phyloP scores from a whole-genome alignment of 805 yeast genomes.

The Yarrowia divulgata region DNA sequence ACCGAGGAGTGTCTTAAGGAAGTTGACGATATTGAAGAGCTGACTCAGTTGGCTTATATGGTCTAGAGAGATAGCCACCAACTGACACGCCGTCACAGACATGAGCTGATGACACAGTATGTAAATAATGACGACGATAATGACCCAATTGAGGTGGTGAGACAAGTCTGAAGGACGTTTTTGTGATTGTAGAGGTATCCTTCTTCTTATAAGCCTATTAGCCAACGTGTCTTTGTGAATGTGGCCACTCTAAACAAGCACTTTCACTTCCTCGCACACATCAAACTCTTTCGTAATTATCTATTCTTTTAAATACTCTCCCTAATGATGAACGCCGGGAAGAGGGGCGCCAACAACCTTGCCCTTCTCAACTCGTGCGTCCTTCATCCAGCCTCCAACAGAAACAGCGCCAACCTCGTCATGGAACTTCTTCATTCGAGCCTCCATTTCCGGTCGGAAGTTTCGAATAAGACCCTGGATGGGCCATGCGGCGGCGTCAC shows the following conservation, averaged over 20 bases:
- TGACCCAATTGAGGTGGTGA: no score
- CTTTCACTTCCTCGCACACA: no score
- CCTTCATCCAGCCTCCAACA: constrained; percentile 81
- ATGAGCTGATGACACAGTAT: neutral
- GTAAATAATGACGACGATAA: constrained; percentile 11
- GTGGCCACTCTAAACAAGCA: no score
- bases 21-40: constrained; percentile 72
- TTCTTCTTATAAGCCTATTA: no score
- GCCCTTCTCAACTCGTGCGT: constrained; percentile 67
- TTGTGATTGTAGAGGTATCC: no score
- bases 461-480: constrained; percentile 86
- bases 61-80: neutral
- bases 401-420: constrained; percentile 58
- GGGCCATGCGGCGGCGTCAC: constrained; percentile 96
- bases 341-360: constrained; percentile 58
- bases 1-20: constrained; percentile 89
- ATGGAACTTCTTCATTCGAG: constrained; percentile 71
- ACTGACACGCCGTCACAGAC: neutral
- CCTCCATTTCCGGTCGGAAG: constrained; percentile 82
- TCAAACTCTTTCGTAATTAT: neutral
- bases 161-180: no score
- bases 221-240: no score
- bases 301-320: constrained; percentile 28
- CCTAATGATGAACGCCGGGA: constrained; percentile 44
- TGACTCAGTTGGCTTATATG: constrained; percentile 29